These are phyloP conservation scores for Diphasiastrum complanatum DNA, from an alignment of 83 land plant species.

Conservation along the genomic window DNA sequence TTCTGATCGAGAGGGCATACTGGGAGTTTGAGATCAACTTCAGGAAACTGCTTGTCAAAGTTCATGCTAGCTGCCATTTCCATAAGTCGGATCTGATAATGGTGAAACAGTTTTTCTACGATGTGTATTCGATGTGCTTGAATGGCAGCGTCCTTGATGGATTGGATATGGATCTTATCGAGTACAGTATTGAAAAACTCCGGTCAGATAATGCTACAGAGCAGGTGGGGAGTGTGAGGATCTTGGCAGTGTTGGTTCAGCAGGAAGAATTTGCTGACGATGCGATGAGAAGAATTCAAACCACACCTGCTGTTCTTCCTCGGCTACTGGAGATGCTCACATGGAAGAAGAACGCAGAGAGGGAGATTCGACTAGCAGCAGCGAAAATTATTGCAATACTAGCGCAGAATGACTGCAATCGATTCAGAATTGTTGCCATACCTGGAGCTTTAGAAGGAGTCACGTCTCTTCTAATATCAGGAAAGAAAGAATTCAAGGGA, in stretches of 20 bases:
- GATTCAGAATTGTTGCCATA: neutral
- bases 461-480: no score
- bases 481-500: no score
- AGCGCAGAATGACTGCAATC: neutral
- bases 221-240: neutral
- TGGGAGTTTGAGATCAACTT: neutral
- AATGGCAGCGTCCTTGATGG: neutral
- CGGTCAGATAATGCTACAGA: neutral
- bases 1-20: slow-evolving; percentile 1
- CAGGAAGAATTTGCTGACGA: neutral
- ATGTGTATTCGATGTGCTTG: slow-evolving; percentile 4
- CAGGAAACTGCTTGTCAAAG: neutral
- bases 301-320: neutral
- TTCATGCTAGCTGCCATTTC: no score
- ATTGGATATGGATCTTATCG: slow-evolving; percentile 4
- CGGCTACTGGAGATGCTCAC: slow-evolving; percentile 3
- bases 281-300: neutral
- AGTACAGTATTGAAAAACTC: neutral
- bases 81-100: neutral
- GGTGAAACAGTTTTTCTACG: no score
- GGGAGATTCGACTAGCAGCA: slow-evolving; percentile 2
- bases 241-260: neutral
- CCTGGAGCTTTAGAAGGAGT: neutral
- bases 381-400: neutral
- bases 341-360: neutral